Base-by-base conservation (phyloP, 2,329 filamentous ascomycete genomes). In the Byssochlamys sp. region DNA sequence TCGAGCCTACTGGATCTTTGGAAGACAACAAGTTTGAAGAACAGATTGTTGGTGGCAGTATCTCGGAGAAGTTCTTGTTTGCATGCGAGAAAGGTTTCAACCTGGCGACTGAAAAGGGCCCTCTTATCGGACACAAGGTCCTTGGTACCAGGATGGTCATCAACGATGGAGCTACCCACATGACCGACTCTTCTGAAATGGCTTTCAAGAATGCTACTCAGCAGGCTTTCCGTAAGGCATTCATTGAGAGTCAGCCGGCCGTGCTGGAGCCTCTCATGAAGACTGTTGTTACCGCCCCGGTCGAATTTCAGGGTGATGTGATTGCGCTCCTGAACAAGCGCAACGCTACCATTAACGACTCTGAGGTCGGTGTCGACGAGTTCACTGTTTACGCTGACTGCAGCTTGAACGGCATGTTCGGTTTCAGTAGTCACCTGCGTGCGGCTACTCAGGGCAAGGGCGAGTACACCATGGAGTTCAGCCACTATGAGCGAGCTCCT, bases 381-480 rank as follows among this genome's bases (percentile, higher is more conserved):
- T 97, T 99, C 69, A 95, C 90, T 4, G 82, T 97, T 58, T 84
- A 87, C 57, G 91, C 91, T 27, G 94, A 97, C 77, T 96, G 91
- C 79, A 91, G 87, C 72, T 76, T 99, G 72, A 96, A 97, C 73
- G 85, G 87, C 72, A 99, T 99, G 94, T 99, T 99, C 73, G 94
- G 94, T 62, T 97, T 99, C 78, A 91, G 87, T 68, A 89, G 87
- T 49, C 89, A 96, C 75, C 77, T 99, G 64, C 84, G 94, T 66
- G 94, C 94, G 12, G 89, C 91, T 25, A 97, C 91, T 1, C 94
- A 99, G 78, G 94, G 94, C 61, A 99, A 99, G 82, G 94, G 94
- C 68, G 94, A 99, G 78, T 99, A 96, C 71, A 88, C 84, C 68
- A 97, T 99, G 94, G 94, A 99, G 77, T 99, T 99, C 70, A 94